Base-by-base conservation (phyloP, 495 filamentous ascomycete genomes). In the Tuber brumale region DNA sequence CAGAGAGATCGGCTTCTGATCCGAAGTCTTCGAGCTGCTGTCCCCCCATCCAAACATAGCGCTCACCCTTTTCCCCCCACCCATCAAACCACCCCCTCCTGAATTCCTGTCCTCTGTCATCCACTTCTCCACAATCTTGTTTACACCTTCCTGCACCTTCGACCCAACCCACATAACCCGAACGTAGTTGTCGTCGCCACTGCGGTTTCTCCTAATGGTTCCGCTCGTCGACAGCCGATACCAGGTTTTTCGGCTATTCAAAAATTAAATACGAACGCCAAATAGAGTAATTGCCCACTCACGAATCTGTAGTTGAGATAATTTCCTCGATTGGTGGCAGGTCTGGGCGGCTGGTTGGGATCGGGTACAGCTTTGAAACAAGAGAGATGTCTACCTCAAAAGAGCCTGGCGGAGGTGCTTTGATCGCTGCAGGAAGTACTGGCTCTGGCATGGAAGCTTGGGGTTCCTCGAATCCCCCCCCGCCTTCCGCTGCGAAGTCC, bases 181-280 rank as follows among this genome's bases (percentile, higher is more conserved):
- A 57, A 87, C 83, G 78, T 90, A 91, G 72, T 87, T 87, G 48
- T 89, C 88, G 71, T 88, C 87, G 23, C 85, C 88, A 12, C 80
- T 85, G 72, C 89, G 85, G 75, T 89, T 86, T 71, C 87, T 88
- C 37, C 88, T 83, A 76, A 87, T 87, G 0, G 88, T 88, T 18
- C 88, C 88, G 72, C 85, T 85, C 14, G 89, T 85, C 23, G 89
- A 89, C 9, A 90, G 82, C 39, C 89, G 88, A 76, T 91, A 91
- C 89, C 89, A 91, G 8, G 85, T 86, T 79, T 89, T 90, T 69
- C 89, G 87, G 61, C 82, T 84, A 69, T 18, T 51, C 27, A 19
- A 45, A 18, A 72, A 37, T 81, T 83, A 79, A 70, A 76, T 44
- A 75, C 51, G 18, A 19, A 66, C 27, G 7, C 4, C 14, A 31